phyloP scores from a whole-genome alignment of 192 early-diverging fungal genomes.

The Funneliformis mosseae region DNA sequence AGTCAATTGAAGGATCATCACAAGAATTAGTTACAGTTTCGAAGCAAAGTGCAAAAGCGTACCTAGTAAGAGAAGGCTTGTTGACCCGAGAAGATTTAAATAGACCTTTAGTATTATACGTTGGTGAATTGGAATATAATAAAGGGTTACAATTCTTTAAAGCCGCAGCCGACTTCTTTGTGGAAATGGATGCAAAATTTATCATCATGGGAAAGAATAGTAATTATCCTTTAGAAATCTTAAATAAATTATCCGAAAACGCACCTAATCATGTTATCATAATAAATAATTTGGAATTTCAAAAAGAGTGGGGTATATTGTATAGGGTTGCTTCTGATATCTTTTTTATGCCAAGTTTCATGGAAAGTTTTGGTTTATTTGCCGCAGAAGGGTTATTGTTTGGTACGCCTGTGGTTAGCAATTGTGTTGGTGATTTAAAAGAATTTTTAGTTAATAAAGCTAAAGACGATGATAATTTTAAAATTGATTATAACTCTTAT shows the following conservation, averaged over 20 bases:
- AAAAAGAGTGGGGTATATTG: constrained; percentile 49
- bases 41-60: constrained; percentile 53
- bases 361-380: constrained; percentile 58
- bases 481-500: constrained; percentile 14
- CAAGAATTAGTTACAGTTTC: constrained; percentile 31
- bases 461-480: background rate
- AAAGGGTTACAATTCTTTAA: constrained; percentile 56
- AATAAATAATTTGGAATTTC: constrained; percentile 44
- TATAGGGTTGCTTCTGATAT: constrained; percentile 58
- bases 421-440: constrained; percentile 52
- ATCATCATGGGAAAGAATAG: constrained; percentile 59
- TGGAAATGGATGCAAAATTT: constrained; percentile 46
- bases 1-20: background rate
- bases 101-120: constrained; percentile 50
- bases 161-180: constrained; percentile 39
- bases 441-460: constrained; percentile 57
- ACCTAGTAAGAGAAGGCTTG: constrained; percentile 42
- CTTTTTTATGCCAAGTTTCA: constrained; percentile 54
- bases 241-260: constrained; percentile 40
- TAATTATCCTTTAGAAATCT: constrained; percentile 49
- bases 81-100: constrained; percentile 43
- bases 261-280: constrained; percentile 46
- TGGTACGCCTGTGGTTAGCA: constrained; percentile 54
- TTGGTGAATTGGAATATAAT: constrained; percentile 62
- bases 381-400: constrained; percentile 61